These are phyloP conservation scores for Ceratocystis alfenasii DNA, from an alignment of 2,329 filamentous ascomycete species.

Conservation along the genomic window DNA sequence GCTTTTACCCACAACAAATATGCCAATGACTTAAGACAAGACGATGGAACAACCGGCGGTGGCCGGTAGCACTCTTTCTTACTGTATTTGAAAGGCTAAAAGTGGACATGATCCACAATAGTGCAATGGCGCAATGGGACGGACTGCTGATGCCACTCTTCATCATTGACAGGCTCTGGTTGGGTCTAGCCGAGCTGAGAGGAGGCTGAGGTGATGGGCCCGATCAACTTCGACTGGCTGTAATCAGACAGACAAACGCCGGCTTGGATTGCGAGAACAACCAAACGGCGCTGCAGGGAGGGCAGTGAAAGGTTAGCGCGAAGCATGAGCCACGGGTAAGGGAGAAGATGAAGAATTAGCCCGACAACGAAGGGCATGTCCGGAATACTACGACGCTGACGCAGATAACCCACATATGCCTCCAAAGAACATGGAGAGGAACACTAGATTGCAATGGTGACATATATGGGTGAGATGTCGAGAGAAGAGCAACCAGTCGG, in stretches of 20 bases:
- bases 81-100: not conserved
- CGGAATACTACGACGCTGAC: not conserved
- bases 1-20: not conserved
- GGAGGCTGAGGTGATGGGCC: not conserved
- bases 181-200: not conserved
- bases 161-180: not conserved
- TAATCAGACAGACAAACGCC: too few relatives aligned
- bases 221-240: not conserved
- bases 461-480: not conserved
- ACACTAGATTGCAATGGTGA: not conserved
- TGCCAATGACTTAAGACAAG: not conserved
- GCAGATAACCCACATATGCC: not conserved
- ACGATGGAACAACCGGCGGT: not conserved
- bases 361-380: too few relatives aligned
- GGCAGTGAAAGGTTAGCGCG: too few relatives aligned
- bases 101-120: constrained; percentile 14
- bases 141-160: constrained; percentile 12
- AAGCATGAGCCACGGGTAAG: too few relatives aligned
- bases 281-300: too few relatives aligned
- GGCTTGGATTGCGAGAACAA: too few relatives aligned
- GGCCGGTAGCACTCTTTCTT: not conserved
- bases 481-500: not conserved
- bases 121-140: constrained; percentile 19
- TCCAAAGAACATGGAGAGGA: not conserved
- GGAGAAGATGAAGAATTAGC: too few relatives aligned